These are phyloP conservation scores for Thalia dealbata DNA, from an alignment of 176 grass and related monocot genomes.

Conservation along the genomic window DNA sequence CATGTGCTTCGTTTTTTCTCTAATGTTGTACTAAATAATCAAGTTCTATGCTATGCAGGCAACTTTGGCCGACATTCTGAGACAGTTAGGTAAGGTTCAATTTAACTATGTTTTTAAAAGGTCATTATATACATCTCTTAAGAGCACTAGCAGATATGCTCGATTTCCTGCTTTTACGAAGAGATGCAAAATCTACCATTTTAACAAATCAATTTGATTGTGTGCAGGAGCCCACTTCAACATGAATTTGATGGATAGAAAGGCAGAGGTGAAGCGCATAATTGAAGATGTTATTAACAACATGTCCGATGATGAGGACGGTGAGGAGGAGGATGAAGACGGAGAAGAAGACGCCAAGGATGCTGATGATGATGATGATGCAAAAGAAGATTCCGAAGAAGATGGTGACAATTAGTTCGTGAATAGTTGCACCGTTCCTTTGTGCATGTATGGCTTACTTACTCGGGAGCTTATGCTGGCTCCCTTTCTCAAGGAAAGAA, in stretches of 20 bases:
- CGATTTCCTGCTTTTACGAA: not conserved
- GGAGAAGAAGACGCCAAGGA: slow-evolving; percentile 22
- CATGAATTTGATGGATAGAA: slow-evolving; percentile 81
- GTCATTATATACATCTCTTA: too few relatives aligned
- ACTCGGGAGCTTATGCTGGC: not conserved
- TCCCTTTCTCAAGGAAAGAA: slow-evolving; percentile 3
- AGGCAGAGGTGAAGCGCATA: slow-evolving; percentile 75
- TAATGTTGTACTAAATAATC: not conserved
- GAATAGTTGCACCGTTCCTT: not conserved
- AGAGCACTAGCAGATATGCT: too few relatives aligned
- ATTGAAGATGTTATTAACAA: slow-evolving; percentile 91
- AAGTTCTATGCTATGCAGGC: slow-evolving; percentile 32
- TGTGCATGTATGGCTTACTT: slow-evolving; percentile 4
- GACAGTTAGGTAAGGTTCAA: slow-evolving; percentile 61
- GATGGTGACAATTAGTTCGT: slow-evolving; percentile 3
- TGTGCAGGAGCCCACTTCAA: slow-evolving; percentile 65
- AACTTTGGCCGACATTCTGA: slow-evolving; percentile 89
- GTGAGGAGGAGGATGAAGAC: slow-evolving; percentile 31
- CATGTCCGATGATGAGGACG: slow-evolving; percentile 62
- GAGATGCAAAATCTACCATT: not conserved
- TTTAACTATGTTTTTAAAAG: too few relatives aligned
- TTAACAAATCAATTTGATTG: slow-evolving; percentile 5
- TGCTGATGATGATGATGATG: not conserved
- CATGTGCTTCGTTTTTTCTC: not conserved
- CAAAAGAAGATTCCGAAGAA: slow-evolving; percentile 27